Evolutionary conservation across 176 grass and related monocot species (phyloP), one percentile per base, ranked within the genome.

Genomic region (Musa troglodytarum): DNA sequence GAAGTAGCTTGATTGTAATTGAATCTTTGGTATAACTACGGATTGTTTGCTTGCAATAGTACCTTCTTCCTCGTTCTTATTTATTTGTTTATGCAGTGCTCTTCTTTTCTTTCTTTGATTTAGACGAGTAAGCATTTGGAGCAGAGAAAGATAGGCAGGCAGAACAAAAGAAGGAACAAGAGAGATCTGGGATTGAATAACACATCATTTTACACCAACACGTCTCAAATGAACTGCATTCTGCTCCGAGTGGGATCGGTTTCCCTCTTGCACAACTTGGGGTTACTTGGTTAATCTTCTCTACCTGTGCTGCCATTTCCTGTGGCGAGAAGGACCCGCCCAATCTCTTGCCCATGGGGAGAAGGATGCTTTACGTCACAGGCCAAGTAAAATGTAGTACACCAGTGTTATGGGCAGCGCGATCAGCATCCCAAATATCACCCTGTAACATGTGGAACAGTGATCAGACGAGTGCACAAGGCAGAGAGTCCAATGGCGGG

Each of bases 341-440:
- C 34, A 43, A 5, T 43, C 34, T 43, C 3, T 43, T 43, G 34
- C 34, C 34, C 6, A 43, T 43, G 34, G 34, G 34, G 34, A 43
- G 34, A 43, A 6, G 34, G 4, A 43, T 43, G 34, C 34, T 43
- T 43, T 43, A 5, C 14, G 7, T 61, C 57, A 61, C 57, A 61
- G 57, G 4, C 57, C 57, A 17, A 61, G 57, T 20, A 61, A 61
- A 61, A 61, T 61, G 57, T 61, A 61, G 8, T 61, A 61, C 17
- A 61, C 57, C 57, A 61, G 57, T 19, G 57, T 61, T 17, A 61
- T 61, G 1, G 57, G 57, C 57, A 61, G 57, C 3, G 57, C 57
- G 17, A 61, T 61, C 57, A 61, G 57, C 57, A 61, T 61, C 57
- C 57, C 57, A 61, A 61, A 61, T 61, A 61, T 61, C 57, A 61